Conservation (phyloP, 306 rosid species). For the Sindora glabra region DNA sequence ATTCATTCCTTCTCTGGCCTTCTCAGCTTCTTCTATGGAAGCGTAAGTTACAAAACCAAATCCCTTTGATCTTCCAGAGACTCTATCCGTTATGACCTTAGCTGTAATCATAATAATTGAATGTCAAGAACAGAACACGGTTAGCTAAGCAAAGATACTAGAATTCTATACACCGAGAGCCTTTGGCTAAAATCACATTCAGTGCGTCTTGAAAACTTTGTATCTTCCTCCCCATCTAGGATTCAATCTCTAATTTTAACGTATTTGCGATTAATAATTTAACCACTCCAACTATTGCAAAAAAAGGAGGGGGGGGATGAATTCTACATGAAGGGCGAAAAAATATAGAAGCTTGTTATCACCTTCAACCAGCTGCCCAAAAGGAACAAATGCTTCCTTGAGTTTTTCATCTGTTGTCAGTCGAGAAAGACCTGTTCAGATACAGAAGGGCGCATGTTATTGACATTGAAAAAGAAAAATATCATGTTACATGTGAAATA, state of each 20-base stretch:
- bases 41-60: constrained; percentile 62
- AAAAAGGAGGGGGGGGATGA: too few species aligned
- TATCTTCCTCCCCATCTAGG: too few species aligned
- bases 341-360: neutral
- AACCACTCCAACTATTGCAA: too few species aligned
- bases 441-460: constrained; percentile 1
- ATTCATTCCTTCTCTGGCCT: constrained; percentile 73
- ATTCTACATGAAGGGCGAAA: too few species aligned
- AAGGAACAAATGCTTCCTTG: constrained; percentile 64
- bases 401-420: constrained; percentile 75
- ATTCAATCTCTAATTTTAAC: too few species aligned
- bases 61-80: constrained; percentile 84
- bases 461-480: neutral
- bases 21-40: constrained; percentile 75
- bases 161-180: too few species aligned
- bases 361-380: constrained; percentile 73
- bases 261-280: too few species aligned
- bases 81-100: constrained; percentile 74
- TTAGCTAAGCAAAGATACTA: neutral
- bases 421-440: constrained; percentile 73
- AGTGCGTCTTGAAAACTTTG: too few species aligned
- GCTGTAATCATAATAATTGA: constrained; percentile 40
- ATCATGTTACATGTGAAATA: neutral
- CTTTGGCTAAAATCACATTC: too few species aligned
- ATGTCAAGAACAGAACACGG: constrained; percentile 8